Base-by-base conservation (phyloP, 140 eudicot genomes). In the Ambrosia hybrid region DNA sequence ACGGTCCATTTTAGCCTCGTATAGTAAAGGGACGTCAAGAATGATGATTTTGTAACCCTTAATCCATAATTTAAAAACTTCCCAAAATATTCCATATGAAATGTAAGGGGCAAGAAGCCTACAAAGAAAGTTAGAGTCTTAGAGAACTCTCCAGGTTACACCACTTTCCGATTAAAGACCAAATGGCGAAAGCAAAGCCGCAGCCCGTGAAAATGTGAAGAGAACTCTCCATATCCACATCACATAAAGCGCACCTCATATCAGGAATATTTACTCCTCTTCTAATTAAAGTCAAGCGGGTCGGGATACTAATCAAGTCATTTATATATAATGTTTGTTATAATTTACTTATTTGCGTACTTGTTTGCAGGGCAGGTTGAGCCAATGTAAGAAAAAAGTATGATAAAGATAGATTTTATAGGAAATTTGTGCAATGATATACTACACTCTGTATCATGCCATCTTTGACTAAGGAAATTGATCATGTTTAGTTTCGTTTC, bases 81-180 rank as follows among this genome's bases (percentile, higher is more conserved):
- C 95, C 74, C 80, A 71, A 38, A 88, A 67, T 9, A 94, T 86
- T 53, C 99, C 96, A 5, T 79, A 63, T 14, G 94, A 88, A 62
- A 94, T 94, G 84, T 88, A 90, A 63, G 99, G 94, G 67, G 97
- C 95, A 74, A 94, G 89, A 70, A 94, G 80, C 95, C 97, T 93
- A 84, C 76, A 81, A 63, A 73, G n/a, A 67, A 2, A 48, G 7
- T 70, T 4, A 53, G 2, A 17, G n/a, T n/a, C n/a, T n/a, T n/a
- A n/a, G n/a, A n/a, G n/a, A n/a, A n/a, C n/a, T n/a, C n/a, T n/a
- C n/a, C n/a, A n/a, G n/a, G n/a, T n/a, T n/a, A n/a, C n/a, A n/a
- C n/a, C n/a, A n/a, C n/a, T n/a, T n/a, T n/a, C n/a, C n/a, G n/a
- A n/a, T n/a, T n/a, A n/a, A n/a, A n/a, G n/a, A n/a, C n/a, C n/a